Percentiles rank a stretch among this genome's conserved stretches.
These are phyloP conservation scores for Gypsophila paniculata DNA, from an alignment of 179 eudicot genomes.

Conservation along the genomic window DNA sequence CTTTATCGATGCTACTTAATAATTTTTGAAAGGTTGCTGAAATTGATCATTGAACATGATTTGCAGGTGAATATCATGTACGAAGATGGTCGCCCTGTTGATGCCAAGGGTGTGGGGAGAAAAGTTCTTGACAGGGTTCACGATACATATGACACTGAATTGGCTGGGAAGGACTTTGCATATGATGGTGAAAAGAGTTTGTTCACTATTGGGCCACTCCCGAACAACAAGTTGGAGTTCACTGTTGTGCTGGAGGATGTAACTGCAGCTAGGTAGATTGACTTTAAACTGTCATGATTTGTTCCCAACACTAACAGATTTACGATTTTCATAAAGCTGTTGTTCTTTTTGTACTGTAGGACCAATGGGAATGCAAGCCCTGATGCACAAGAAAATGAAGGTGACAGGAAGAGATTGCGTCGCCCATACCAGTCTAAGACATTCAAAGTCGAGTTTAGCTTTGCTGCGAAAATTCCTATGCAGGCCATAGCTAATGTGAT, in stretches of 20 bases:
- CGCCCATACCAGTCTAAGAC: slow-evolving; percentile 73
- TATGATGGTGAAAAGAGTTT: slow-evolving; percentile 96
- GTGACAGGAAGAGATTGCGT: slow-evolving; percentile 56
- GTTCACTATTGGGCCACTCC: slow-evolving; percentile 86
- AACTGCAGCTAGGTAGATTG: slow-evolving; percentile 54
- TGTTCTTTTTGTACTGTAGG: slow-evolving; percentile 25
- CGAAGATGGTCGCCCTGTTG: slow-evolving; percentile 88
- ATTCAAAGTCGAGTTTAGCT: slow-evolving; percentile 78
- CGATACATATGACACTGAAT: slow-evolving; percentile 70
- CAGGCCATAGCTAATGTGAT: slow-evolving; percentile 79
- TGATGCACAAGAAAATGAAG: slow-evolving; percentile 48
- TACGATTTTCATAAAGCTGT: slow-evolving; percentile 1
- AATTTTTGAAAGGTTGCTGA: neutral
- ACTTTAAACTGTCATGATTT: neutral
- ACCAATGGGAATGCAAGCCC: slow-evolving; percentile 63
- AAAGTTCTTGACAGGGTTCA: slow-evolving; percentile 75
- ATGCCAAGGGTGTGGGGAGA: slow-evolving; percentile 77
- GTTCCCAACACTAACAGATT: neutral
- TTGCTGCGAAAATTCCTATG: slow-evolving; percentile 96
- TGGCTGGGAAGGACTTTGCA: slow-evolving; percentile 82
- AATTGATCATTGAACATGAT: neutral
- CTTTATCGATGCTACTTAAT: neutral
- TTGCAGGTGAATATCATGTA: slow-evolving; percentile 32
- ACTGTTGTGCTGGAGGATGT: slow-evolving; percentile 81
- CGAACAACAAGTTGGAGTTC: slow-evolving; percentile 76